A percentile compares a stretch with the other conserved stretches of the same genome.
Evolutionary conservation across 306 rosid species (phyloP).

Genomic region (Hylodesmum podocarpum): DNA sequence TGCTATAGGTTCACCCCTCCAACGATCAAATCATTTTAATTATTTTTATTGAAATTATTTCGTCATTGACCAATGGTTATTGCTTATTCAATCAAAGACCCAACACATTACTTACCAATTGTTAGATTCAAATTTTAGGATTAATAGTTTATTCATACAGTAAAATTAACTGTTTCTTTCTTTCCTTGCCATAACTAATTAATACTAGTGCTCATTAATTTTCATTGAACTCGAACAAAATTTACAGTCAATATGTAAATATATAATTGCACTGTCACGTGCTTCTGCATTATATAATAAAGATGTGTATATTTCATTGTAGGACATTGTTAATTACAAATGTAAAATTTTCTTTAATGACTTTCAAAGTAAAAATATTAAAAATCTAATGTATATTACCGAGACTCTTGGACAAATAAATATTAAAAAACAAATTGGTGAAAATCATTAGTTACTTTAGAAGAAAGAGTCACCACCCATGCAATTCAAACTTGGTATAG

Average conservation of each 20-base stretch:
- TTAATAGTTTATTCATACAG: neutral
- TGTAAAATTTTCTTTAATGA: neutral
- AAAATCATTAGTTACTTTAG: neutral
- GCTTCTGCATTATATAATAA: neutral
- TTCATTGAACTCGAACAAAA: too few species aligned
- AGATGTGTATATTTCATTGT: neutral
- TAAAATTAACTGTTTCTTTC: neutral
- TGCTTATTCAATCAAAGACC: neutral
- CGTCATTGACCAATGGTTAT: slow-evolving; percentile 1
- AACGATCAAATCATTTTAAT: slow-evolving; percentile 28
- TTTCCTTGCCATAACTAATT: neutral
- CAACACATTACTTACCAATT: slow-evolving; percentile 1
- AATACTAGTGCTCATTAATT: neutral
- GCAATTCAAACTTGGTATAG: neutral
- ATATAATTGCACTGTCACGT: too few species aligned
- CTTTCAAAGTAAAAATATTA: too few species aligned
- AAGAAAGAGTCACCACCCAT: neutral
- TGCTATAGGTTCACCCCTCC: slow-evolving; percentile 31
- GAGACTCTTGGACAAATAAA: too few species aligned
- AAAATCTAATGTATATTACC: too few species aligned
- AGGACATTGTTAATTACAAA: neutral
- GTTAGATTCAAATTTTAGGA: slow-evolving; percentile 4
- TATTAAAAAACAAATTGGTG: too few species aligned
- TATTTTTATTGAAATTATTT: neutral
- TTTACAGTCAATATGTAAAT: too few species aligned